Evolutionary conservation across 345 rosid genomes (phyloP), one percentile per base, ranked within the genome.

Genomic region (Gynandropsis gynandra): DNA sequence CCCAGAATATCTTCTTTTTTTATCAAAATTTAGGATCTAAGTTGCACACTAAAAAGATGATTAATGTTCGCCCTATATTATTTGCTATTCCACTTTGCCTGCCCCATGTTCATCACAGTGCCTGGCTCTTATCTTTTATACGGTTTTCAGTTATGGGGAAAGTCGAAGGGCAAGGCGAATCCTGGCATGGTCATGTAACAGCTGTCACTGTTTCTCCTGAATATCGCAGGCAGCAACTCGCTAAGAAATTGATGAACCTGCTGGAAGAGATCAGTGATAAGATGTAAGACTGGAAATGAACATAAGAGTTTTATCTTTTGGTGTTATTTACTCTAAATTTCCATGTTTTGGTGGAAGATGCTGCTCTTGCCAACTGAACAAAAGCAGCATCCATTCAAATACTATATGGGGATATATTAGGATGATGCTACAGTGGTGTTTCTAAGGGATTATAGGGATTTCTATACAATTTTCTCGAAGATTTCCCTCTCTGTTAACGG

Each of bases 151-250:
- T 85, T 42, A 88, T 93, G 97, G 95, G 95, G 29, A 88, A 93
- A 61, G 92, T 85, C 16, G 95, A 88, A 79, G 99, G 95, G 48
- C 95, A 85, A 19, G 99, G 97, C 50, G 97, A 88, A 66, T 88
- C 94, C 5, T 93, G 97, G 97, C 97, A 93, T 54, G 97, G 99
- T 36, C 99, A 83, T 63, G 97, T 88, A 12, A 93, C 95, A 11
- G 99, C 97, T 1, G 95, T 88, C 20, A 88, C 99, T 16, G 95
- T 88, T 21, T 78, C 95, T 14, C 72, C 89, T 20, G 94, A 93
- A 31, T 93, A 85, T 54, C 80, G 95, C 42, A 76, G 97, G 76
- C 94, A 81, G 74, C 90, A 83, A 55, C 76, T 93, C 35, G 95
- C 97, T 9, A 82, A 85, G 74, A 87, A 82, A 61, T 77, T 85